A percentile compares a stretch with the other conserved stretches of the same genome.
Conservation (phyloP, 2,329 filamentous ascomycete species). For the Pseudogymnoascus sp. region DNA sequence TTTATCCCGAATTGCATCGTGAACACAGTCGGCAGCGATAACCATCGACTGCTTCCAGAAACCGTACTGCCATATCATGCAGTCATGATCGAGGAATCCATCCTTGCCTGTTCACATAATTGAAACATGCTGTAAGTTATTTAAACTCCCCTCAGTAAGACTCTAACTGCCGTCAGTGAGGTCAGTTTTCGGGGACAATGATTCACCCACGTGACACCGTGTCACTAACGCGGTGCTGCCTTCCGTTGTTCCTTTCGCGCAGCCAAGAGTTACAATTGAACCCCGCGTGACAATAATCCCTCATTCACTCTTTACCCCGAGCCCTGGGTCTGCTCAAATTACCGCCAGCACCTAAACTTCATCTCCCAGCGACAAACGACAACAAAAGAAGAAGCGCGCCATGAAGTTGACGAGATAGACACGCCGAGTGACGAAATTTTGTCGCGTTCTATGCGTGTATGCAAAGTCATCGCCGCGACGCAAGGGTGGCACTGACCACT, state of each 20-base stretch:
- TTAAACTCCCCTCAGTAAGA: background rate
- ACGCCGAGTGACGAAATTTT: background rate
- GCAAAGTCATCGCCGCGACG: conserved; percentile 6
- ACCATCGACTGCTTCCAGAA: background rate
- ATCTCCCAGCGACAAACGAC: background rate
- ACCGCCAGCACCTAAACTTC: background rate
- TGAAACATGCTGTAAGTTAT: background rate
- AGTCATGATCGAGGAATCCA: background rate
- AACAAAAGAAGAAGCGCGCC: background rate
- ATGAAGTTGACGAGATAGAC: background rate
- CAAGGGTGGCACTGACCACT: conserved; percentile 7
- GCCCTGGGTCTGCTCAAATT: background rate
- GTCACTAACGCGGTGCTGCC: conserved; percentile 1
- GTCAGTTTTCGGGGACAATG: background rate
- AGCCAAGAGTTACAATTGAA: background rate
- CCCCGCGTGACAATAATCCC: background rate
- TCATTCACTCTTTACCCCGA: background rate
- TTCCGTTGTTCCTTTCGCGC: background rate
- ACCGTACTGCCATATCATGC: background rate
- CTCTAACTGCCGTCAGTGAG: background rate
- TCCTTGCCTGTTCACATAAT: background rate
- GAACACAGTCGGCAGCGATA: background rate
- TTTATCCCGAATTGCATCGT: background rate
- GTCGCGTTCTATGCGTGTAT: conserved; percentile 1
- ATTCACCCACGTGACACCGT: background rate